Conservation (phyloP, 2,329 filamentous ascomycete species). For the Colletotrichum sp. region DNA sequence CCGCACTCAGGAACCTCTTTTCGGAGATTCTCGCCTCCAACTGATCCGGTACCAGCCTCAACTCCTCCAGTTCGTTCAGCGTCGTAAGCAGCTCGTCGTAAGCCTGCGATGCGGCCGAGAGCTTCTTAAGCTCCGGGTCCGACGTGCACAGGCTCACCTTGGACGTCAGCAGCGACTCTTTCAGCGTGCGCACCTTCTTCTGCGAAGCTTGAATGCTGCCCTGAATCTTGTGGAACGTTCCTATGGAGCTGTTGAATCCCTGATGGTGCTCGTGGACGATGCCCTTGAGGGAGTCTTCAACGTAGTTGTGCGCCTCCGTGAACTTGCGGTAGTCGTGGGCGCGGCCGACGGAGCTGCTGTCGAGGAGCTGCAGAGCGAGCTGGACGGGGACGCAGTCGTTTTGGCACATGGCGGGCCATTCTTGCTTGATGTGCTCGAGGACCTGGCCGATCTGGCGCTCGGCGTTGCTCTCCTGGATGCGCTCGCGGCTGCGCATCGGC, state of each 20-base stretch:
- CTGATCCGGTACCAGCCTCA: slow-evolving; percentile 88
- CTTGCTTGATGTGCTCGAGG: slow-evolving; percentile 81
- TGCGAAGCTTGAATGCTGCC: slow-evolving; percentile 90
- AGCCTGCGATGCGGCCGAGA: slow-evolving; percentile 84
- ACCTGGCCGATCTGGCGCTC: slow-evolving; percentile 67
- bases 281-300: slow-evolving; percentile 91
- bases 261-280: slow-evolving; percentile 99
- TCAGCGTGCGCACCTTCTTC: slow-evolving; percentile 80
- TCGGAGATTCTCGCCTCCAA: slow-evolving; percentile 94
- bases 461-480: slow-evolving; percentile 50
- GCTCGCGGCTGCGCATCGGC: slow-evolving; percentile 26
- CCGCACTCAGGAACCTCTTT: slow-evolving; percentile 91
- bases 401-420: slow-evolving; percentile 92
- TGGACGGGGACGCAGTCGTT: slow-evolving; percentile 92
- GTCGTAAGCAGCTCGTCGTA: slow-evolving; percentile 90
- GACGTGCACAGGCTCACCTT: slow-evolving; percentile 83
- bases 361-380: slow-evolving; percentile 91
- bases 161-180: slow-evolving; percentile 80
- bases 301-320: slow-evolving; percentile 79
- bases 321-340: slow-evolving; percentile 90
- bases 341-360: slow-evolving; percentile 89
- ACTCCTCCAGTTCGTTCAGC: slow-evolving; percentile 82
- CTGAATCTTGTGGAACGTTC: slow-evolving; percentile 98
- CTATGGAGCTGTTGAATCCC: slow-evolving; percentile 98
- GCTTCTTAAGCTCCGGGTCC: slow-evolving; percentile 88